Evolutionary conservation across 176 grass and related monocot genomes (phyloP).

Genomic region (Rhynchospora pubera): DNA sequence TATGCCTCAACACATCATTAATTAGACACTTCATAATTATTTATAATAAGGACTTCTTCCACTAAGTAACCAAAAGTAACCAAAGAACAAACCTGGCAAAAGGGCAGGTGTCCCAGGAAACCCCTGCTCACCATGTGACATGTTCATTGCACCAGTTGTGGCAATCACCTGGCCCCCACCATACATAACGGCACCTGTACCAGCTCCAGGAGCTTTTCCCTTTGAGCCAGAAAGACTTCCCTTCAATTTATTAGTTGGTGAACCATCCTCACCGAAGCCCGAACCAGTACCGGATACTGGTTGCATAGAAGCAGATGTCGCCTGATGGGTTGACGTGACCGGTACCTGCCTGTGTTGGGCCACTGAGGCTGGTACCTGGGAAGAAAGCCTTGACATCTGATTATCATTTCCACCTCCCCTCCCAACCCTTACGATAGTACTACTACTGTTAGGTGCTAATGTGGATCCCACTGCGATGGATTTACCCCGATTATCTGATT

Average conservation of each 20-base stretch:
- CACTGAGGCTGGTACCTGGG: slow-evolving; percentile 36
- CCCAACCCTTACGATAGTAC: slow-evolving; percentile 34
- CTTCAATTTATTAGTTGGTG: slow-evolving; percentile 39
- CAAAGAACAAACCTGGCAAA: slow-evolving; percentile 64
- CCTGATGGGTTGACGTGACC: slow-evolving; percentile 15
- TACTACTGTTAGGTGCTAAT: slow-evolving; percentile 30
- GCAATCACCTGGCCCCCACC: slow-evolving; percentile 70
- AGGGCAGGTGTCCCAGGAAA: slow-evolving; percentile 94
- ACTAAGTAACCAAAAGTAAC: slow-evolving; percentile 7
- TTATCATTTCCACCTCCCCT: slow-evolving; percentile 40
- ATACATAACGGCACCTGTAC: slow-evolving; percentile 43
- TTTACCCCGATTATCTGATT: slow-evolving; percentile 33
- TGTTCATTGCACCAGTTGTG: slow-evolving; percentile 36
- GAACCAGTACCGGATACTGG: slow-evolving; percentile 10
- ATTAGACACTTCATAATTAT: neutral
- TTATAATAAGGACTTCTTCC: slow-evolving; percentile 22
- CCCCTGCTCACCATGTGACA: slow-evolving; percentile 70
- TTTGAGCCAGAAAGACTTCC: slow-evolving; percentile 29
- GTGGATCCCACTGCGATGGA: slow-evolving; percentile 24
- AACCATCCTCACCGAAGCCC: slow-evolving; percentile 36
- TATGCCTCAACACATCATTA: neutral
- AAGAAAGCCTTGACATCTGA: slow-evolving; percentile 42
- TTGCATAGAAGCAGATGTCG: slow-evolving; percentile 23
- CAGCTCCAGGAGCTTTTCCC: slow-evolving; percentile 31
- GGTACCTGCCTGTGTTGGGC: slow-evolving; percentile 42